Percentiles rank a stretch among this genome's conserved stretches.
phyloP scores from a whole-genome alignment of 75 land plant genomes.

The Ceratopteris richardii region DNA sequence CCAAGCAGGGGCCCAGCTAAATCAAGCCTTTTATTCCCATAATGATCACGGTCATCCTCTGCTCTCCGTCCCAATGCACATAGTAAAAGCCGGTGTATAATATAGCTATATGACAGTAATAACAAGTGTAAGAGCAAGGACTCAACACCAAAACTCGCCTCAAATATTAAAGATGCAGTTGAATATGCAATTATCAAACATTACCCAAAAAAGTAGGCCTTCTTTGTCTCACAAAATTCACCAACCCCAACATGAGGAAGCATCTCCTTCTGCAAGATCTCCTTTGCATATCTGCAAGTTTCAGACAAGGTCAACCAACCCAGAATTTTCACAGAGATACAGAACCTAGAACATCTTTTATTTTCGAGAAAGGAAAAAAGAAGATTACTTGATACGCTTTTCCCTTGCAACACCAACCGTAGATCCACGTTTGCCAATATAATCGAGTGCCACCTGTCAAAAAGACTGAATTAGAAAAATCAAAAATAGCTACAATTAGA shows the following conservation, averaged over 20 bases:
- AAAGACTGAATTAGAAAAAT: background rate
- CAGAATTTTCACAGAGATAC: too few relatives aligned
- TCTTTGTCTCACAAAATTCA: slow-evolving; percentile 96
- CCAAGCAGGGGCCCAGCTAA: slow-evolving; percentile 99
- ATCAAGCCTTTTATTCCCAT: slow-evolving; percentile 98
- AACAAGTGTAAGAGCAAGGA: too few relatives aligned
- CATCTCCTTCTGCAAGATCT: slow-evolving; percentile 99
- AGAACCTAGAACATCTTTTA: too few relatives aligned
- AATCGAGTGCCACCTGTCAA: slow-evolving; percentile 85
- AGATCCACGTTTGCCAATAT: slow-evolving; percentile 94
- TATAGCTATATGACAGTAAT: slow-evolving; percentile 43
- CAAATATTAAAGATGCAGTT: background rate
- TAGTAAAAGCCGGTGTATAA: slow-evolving; percentile 84
- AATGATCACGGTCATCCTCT: slow-evolving; percentile 98
- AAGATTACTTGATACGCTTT: slow-evolving; percentile 89
- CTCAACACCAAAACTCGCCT: background rate
- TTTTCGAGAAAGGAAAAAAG: background rate
- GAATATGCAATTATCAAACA: too few relatives aligned
- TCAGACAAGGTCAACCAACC: too few relatives aligned
- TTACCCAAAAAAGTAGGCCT: slow-evolving; percentile 98
- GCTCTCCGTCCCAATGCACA: slow-evolving; percentile 93
- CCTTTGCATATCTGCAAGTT: slow-evolving; percentile 78
- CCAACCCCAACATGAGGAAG: slow-evolving; percentile 98
- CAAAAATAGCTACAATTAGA: slow-evolving; percentile 1
- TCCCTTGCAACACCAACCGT: slow-evolving; percentile 98